Evolutionary conservation across 2,329 filamentous ascomycete species (phyloP).

Genomic region (Xylariaceae sp.): DNA sequence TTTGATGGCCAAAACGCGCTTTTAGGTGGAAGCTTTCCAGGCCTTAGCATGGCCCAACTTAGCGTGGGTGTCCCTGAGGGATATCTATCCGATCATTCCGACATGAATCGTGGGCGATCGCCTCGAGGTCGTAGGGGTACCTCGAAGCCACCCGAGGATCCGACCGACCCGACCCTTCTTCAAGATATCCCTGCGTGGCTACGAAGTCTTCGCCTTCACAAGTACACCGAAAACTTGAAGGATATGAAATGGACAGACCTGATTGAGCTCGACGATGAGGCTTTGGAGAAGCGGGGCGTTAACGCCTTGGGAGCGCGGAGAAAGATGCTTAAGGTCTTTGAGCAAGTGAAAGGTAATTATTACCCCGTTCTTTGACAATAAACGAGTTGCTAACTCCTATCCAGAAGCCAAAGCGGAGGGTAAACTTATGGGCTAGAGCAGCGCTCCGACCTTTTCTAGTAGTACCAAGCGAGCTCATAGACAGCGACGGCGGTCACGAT

Average conservation of each 20-base stretch:
- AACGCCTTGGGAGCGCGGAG: conserved; percentile 90
- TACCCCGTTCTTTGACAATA: background rate
- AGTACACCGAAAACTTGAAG: conserved; percentile 98
- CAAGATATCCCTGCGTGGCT: conserved; percentile 97
- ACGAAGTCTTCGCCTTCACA: conserved; percentile 88
- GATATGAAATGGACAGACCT: conserved; percentile 96
- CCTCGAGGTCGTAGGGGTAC: conserved; percentile 88
- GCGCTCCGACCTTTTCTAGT: background rate
- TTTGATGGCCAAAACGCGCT: conserved; percentile 75
- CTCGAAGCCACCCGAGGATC: conserved; percentile 96
- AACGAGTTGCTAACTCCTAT: conserved; percentile 28
- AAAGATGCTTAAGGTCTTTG: conserved; percentile 99
- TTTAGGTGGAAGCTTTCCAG: conserved; percentile 63
- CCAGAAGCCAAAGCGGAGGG: conserved; percentile 69
- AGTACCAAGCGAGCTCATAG: background rate
- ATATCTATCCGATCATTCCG: conserved; percentile 90
- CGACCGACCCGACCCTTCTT: conserved; percentile 82
- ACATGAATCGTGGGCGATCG: conserved; percentile 84
- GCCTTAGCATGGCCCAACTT: conserved; percentile 68
- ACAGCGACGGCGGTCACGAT: background rate
- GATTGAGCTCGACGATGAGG: conserved; percentile 87
- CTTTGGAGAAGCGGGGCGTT: conserved; percentile 85
- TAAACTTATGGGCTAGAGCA: conserved; percentile 53
- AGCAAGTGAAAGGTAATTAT: conserved; percentile 74
- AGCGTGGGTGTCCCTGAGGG: conserved; percentile 69